Evolutionary conservation across 805 yeast genomes (phyloP).

Genomic region (Teunomyces kruisii): DNA sequence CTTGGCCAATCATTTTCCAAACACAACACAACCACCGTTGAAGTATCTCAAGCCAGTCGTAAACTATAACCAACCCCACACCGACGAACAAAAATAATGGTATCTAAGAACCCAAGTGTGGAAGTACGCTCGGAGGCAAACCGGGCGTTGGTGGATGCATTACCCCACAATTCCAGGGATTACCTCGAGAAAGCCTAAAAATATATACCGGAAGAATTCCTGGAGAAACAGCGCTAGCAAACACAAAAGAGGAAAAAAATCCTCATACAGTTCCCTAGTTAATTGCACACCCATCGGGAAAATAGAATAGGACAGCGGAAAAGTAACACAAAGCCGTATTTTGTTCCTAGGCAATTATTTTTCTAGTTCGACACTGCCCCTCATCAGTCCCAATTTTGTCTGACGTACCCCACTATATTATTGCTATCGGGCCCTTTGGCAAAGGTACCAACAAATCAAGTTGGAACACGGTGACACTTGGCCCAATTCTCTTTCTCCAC

Average conservation of each 20-base stretch:
- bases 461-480: neutral
- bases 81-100: neutral
- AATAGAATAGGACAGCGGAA: neutral
- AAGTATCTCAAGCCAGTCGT: too few species aligned
- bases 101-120: too few species aligned
- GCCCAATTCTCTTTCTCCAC: too few species aligned
- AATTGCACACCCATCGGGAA: neutral
- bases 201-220: conserved; percentile 3
- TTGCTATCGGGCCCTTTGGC: neutral
- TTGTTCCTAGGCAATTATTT: neutral
- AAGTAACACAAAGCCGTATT: neutral
- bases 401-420: neutral
- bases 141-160: too few species aligned
- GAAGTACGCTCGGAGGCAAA: too few species aligned
- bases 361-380: neutral
- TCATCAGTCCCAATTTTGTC: neutral
- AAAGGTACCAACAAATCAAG: neutral
- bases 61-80: neutral
- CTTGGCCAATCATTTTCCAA: too few species aligned
- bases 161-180: neutral
- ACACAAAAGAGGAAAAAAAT: neutral
- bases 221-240: conserved; percentile 1
- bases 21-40: too few species aligned
- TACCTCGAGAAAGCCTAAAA: neutral
- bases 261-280: neutral